Base-by-base conservation (phyloP, 2,329 filamentous ascomycete genomes). In the Sclerotiophoma versabilis region DNA sequence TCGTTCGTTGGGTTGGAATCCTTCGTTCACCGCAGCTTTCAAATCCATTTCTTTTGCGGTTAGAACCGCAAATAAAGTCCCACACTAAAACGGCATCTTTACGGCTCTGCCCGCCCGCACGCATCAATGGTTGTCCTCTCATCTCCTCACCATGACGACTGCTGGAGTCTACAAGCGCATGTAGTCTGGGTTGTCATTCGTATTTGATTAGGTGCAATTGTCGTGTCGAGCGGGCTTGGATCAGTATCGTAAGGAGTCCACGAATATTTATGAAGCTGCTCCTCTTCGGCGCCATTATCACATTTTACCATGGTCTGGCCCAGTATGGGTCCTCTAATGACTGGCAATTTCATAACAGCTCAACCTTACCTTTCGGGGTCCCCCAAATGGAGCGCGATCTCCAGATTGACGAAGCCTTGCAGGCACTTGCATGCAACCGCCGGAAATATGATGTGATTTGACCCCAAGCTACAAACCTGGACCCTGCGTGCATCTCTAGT, bases 11-110 rank as follows among this genome's bases (percentile, higher is more conserved):
- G 22, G 19, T 34, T 20, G 42, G 29, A 17, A 29, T 36, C 26
- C 45, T 30, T 51, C 34, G 39, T 50, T 50, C 48, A 50, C 39
- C 38, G 48, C 39, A 38, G 39, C 48, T 37, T 39, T 33, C 3
- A 9, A 26, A 25, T n/a, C 29, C 22, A 17, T 8, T 20, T 19
- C 12, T 4, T n/a, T 17, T 27, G 10, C 5, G 39, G 49, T 33
- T 41, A 51, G 34, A n/a, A 8, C 22, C 14, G 5, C 2, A 7
- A n/a, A 22, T 10, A 22, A 9, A 39, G 33, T 39, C 20, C 14
- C 4, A 15, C 33, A 22, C 39, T 27, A 33, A n/a, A 23, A n/a
- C 29, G 27, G 37, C 29, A 11, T 20, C 15, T 22, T 22, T 19
- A 8, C 49, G 49, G 49, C 41, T 26, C 19, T 33, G 34, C 17